Conservation (phyloP, 257 asterid genomes). For the Apocynum venetum region DNA sequence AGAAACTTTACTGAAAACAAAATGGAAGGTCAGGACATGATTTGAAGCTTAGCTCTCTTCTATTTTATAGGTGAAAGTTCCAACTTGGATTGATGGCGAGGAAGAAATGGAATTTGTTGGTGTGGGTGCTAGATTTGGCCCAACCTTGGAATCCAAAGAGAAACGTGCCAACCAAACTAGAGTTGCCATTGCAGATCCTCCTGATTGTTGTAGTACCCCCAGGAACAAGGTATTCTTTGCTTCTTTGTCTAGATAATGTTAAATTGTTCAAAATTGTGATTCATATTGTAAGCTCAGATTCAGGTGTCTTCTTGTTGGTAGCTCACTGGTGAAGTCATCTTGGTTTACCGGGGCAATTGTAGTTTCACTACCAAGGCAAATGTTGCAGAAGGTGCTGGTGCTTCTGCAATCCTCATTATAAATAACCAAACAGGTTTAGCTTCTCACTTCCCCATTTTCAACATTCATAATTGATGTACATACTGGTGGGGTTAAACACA, state of each 20-base stretch:
- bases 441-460: constrained; percentile 10
- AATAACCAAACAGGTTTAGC: constrained; percentile 68
- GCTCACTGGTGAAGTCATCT: constrained; percentile 81
- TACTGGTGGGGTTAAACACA: neutral
- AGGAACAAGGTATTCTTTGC: constrained; percentile 56
- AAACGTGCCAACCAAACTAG: constrained; percentile 83
- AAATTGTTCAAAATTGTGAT: constrained; percentile 4
- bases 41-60: constrained; percentile 19
- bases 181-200: constrained; percentile 85
- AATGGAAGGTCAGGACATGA: neutral
- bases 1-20: neutral
- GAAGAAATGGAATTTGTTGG: constrained; percentile 90
- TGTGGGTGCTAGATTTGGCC: constrained; percentile 95
- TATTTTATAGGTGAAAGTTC: constrained; percentile 75
- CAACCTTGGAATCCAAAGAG: constrained; percentile 87
- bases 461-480: neutral
- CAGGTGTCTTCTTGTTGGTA: constrained; percentile 21
- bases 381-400: constrained; percentile 85
- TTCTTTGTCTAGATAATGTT: constrained; percentile 13
- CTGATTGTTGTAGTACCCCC: constrained; percentile 80
- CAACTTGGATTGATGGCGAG: constrained; percentile 68
- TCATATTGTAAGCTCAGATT: constrained; percentile 13
- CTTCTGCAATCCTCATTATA: constrained; percentile 77
- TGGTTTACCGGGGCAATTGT: constrained; percentile 88
- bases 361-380: constrained; percentile 84